phyloP scores from a whole-genome alignment of 176 grass and related monocot species.

The Olyra latifolia region DNA sequence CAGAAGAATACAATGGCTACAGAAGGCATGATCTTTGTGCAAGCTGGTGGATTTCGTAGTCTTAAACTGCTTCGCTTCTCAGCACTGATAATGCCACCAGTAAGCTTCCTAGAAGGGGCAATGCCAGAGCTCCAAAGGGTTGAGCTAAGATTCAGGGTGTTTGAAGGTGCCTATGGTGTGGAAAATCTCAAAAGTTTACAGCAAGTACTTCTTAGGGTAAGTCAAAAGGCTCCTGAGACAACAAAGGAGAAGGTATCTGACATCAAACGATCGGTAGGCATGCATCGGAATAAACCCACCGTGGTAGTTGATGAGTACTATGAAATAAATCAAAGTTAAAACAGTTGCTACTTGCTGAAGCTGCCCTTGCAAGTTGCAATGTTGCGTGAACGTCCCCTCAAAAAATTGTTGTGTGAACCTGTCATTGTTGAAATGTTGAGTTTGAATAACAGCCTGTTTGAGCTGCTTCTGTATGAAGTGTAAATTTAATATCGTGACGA shows the following conservation, averaged over 20 bases:
- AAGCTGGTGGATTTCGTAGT: neutral
- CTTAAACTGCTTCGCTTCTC: constrained; percentile 19
- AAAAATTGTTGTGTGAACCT: too few relatives aligned
- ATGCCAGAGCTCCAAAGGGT: constrained; percentile 25
- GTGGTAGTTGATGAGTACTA: constrained; percentile 12
- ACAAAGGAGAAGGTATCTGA: neutral
- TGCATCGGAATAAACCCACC: neutral
- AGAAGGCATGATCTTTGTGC: neutral
- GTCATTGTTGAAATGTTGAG: too few relatives aligned
- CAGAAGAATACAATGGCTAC: neutral
- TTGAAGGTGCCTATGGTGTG: neutral
- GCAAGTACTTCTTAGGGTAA: constrained; percentile 17
- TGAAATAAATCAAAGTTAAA: neutral
- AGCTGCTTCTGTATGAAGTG: too few relatives aligned
- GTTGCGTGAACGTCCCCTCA: too few relatives aligned
- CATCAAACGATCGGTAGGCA: neutral
- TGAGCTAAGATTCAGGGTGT: neutral
- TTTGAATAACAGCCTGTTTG: too few relatives aligned
- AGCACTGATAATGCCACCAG: neutral
- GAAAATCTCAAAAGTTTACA: constrained; percentile 18
- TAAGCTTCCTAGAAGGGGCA: constrained; percentile 17
- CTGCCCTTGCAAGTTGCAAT: too few relatives aligned
- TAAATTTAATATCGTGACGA: too few relatives aligned
- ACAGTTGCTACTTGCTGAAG: too few relatives aligned
- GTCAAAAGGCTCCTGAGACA: neutral